Evolutionary conservation across 208 protist species (phyloP).

Genomic region (Leishmania major): DNA sequence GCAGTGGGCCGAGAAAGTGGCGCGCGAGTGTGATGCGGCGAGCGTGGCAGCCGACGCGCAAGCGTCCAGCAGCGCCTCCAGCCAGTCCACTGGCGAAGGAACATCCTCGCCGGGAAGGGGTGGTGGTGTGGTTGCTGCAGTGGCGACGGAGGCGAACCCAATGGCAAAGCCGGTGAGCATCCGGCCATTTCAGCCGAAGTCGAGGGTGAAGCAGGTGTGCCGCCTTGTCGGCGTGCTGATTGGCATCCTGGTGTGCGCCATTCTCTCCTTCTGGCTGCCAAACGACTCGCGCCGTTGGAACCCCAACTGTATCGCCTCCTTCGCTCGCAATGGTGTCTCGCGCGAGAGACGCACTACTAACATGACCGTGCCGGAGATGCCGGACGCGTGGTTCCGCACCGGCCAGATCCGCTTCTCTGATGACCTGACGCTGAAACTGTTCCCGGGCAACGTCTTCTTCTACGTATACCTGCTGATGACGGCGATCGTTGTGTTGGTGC

Average conservation of each 20-base stretch:
- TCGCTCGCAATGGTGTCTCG: slow-evolving; percentile 13
- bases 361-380: slow-evolving; percentile 47
- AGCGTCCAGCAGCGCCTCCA: neutral
- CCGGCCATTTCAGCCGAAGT: neutral
- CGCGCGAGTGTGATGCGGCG: neutral
- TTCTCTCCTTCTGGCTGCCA: slow-evolving; percentile 55
- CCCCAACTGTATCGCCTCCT: slow-evolving; percentile 30
- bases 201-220: slow-evolving; percentile 13
- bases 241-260: slow-evolving; percentile 28
- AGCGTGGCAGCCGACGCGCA: neutral
- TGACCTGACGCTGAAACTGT: slow-evolving; percentile 52
- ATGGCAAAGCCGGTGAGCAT: slow-evolving; percentile 18
- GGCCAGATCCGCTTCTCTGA: slow-evolving; percentile 33
- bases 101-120: neutral
- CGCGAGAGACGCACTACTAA: slow-evolving; percentile 4
- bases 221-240: slow-evolving; percentile 21
- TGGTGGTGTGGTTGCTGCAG: neutral
- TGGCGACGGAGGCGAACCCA: slow-evolving; percentile 6
- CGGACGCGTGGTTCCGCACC: slow-evolving; percentile 48
- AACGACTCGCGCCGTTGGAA: slow-evolving; percentile 45
- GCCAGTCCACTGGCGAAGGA: neutral
- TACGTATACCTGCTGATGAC: slow-evolving; percentile 47
- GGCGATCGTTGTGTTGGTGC: slow-evolving; percentile 26
- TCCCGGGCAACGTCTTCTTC: slow-evolving; percentile 70
- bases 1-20: slow-evolving; percentile 5